Evolutionary conservation across 2,329 filamentous ascomycete genomes (phyloP), one percentile per base, ranked within the genome.

Genomic region (Dichotomopilus funicola): DNA sequence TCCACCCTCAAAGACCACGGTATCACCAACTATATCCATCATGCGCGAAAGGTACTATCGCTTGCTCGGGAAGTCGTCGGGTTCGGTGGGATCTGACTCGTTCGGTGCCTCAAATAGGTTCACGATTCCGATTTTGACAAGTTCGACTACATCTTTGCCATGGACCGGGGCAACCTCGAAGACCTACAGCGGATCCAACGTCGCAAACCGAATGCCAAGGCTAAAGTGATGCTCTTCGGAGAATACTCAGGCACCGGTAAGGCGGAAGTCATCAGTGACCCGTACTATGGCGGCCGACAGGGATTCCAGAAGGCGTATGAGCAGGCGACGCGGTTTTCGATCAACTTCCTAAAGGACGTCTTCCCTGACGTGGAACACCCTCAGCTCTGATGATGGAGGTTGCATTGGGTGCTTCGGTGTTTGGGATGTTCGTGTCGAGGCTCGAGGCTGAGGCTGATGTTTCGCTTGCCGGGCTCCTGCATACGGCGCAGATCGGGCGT

Each of bases 101-200:
- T n/a, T 9, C 36, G n/a, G 19, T 37, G 2, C 42, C 49, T 57
- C 19, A 57, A 54, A 31, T 54, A 83, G 79, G 70, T 85, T 49
- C 72, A 74, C 4, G 71, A 77, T 1, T 78, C 80, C 51, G 94
- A 99, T 71, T 95, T 97, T 65, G 75, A 84, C 54, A 78, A 80
- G 12, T 97, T 96, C 67, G 90, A 97, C 71, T 97, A 95, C 72
- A 85, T 99, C 58, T 85, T 99, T 55, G 91, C 89, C 58, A 99
- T 99, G 94, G 94, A 99, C 68, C 78, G 82, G 49, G 82, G 84
- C 46, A 97, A 97, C 69, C 75, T 95, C 45, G 76, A 78, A 7
- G 82, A 95, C 66, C 72, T 95, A 56, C 70, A 83, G 65, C 76
- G 82, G 37, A 72, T 86, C 66, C 75, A 82, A 61, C 73, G 77